Evolutionary conservation across 768 basidiomycete genomes (phyloP).

Genomic region (Peribolospora baueri): DNA sequence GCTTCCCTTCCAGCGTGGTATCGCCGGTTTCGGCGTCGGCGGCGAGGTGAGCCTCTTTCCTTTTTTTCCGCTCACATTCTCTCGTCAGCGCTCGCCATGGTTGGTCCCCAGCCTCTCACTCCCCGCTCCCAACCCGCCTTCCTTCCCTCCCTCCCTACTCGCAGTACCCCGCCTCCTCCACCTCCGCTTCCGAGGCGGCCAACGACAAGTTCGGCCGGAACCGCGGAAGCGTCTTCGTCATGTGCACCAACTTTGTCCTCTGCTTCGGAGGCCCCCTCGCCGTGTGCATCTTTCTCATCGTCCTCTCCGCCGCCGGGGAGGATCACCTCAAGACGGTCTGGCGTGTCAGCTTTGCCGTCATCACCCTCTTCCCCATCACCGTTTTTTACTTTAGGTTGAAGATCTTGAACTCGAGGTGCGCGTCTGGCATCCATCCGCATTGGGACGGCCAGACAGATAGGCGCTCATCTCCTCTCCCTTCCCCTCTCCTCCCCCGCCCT

Average conservation of each 20-base stretch:
- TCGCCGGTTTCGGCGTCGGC: too few species aligned
- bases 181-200: conserved; percentile 44
- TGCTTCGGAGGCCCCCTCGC: conserved; percentile 45
- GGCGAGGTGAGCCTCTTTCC: too few species aligned
- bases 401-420: conserved; percentile 38
- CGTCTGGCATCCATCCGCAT: conserved; percentile 31
- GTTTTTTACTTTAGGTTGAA: conserved; percentile 40
- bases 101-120: too few species aligned
- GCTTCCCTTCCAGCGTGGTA: too few species aligned
- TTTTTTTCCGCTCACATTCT: too few species aligned
- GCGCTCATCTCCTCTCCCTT: conserved; percentile 1
- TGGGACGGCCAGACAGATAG: conserved; percentile 28
- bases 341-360: conserved; percentile 27
- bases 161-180: conserved; percentile 46
- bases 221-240: conserved; percentile 47
- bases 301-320: conserved; percentile 36
- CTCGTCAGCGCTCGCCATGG: too few species aligned
- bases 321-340: conserved; percentile 39
- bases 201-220: conserved; percentile 39
- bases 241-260: conserved; percentile 26
- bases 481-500: background rate
- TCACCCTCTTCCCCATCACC: conserved; percentile 4
- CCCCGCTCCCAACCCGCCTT: too few species aligned
- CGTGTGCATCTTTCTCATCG: conserved; percentile 40
- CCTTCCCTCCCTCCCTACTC: background rate